These are phyloP conservation scores for Chlorophyllum brunneum DNA, from an alignment of 768 basidiomycete species.

Conservation along the genomic window DNA sequence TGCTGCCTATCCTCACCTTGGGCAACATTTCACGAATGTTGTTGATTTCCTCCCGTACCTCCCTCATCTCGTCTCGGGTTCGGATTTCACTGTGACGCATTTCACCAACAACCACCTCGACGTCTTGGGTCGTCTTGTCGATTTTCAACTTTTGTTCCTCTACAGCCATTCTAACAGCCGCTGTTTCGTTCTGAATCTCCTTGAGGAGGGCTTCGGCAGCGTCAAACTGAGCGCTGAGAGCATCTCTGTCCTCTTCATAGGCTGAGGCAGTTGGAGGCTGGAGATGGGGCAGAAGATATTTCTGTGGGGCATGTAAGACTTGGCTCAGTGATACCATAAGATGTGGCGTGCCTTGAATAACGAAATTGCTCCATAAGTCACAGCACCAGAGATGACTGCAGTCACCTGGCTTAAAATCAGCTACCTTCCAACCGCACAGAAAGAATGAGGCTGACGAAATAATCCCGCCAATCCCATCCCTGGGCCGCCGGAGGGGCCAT, in stretches of 20 bases:
- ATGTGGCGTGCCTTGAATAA: slow-evolving; percentile 62
- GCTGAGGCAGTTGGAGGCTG: slow-evolving; percentile 83
- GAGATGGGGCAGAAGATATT: slow-evolving; percentile 89
- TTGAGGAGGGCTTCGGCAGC: slow-evolving; percentile 77
- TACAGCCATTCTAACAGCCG: slow-evolving; percentile 65
- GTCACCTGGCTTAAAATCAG: slow-evolving; percentile 63
- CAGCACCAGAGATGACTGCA: slow-evolving; percentile 82
- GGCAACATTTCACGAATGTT: slow-evolving; percentile 90
- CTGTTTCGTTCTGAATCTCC: slow-evolving; percentile 77
- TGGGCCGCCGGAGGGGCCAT: slow-evolving; percentile 38
- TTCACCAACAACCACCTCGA: slow-evolving; percentile 67
- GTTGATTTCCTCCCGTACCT: slow-evolving; percentile 88
- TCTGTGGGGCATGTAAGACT: slow-evolving; percentile 42
- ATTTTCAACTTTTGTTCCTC: slow-evolving; percentile 75
- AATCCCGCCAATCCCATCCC: slow-evolving; percentile 93
- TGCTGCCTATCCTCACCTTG: slow-evolving; percentile 66
- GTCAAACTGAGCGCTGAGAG: slow-evolving; percentile 85
- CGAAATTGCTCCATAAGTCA: slow-evolving; percentile 76
- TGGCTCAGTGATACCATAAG: not conserved
- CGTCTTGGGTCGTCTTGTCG: slow-evolving; percentile 66
- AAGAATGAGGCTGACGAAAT: slow-evolving; percentile 60
- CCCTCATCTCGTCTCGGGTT: slow-evolving; percentile 84
- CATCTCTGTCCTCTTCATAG: slow-evolving; percentile 85
- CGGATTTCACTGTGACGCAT: slow-evolving; percentile 76
- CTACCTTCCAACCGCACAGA: slow-evolving; percentile 20